Evolutionary conservation across 1,139 yeast genomes (phyloP), one percentile per base, ranked within the genome.

Genomic region (Geotrichum siamense): DNA sequence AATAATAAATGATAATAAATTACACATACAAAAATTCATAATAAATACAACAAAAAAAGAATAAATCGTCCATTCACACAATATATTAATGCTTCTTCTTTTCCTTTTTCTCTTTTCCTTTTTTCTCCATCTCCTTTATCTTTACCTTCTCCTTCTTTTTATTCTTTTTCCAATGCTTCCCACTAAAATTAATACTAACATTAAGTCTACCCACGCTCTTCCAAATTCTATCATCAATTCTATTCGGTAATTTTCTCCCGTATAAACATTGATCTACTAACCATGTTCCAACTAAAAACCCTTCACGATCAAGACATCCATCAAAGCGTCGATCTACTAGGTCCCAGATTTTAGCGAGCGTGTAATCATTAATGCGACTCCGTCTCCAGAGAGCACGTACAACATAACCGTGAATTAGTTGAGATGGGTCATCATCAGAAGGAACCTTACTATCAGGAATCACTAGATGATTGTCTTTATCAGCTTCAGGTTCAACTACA

Each of bases 201-300:
- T 69, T 68, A 37, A 70, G 60, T 41, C 69, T 60, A 8, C 68
- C 65, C 2, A 66, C 67, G 33, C 66, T 58, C 31, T 61, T 58
- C 71, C 71, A 67, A 3, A 67, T 57, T 12, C 56, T 59, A 22
- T 58, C 57, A 21, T 59, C 61, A 16, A 54, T 71, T 74, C 65
- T 65, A 52, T 75, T 73, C 0, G 97, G 96, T 41, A 91, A 67
- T 61, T 91, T 91, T 30, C 95, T 71, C 0, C 97, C 97, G 59
- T 89, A 91, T n/a, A 89, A 69, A 57, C 95, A 84, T 61, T 89
- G 97, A 62, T 89, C 97, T 1, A 89, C 91, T 5, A 86, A 65
- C 97, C 97, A 89, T 85, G 83, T 86, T 0, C 96, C 98, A 12
- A 87, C 93, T 32, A 89, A 66, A 56, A 91, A 91, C 51, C 89